Conservation (phyloP, 1,284 basidiomycete species). For the Lentinula novae-zelandiae region DNA sequence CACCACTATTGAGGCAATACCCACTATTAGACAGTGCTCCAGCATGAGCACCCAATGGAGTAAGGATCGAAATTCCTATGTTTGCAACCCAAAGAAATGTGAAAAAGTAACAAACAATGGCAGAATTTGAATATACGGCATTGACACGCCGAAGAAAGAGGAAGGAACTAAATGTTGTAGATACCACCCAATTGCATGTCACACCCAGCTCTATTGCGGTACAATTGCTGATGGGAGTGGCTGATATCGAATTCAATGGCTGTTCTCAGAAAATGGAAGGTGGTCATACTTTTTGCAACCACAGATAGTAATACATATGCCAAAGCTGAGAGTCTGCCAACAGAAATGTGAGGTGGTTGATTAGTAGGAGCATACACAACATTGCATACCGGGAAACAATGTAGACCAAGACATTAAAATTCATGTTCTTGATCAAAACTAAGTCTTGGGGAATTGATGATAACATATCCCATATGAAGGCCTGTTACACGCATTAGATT, state of each 20-base stretch:
- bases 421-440: no score
- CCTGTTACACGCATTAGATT: no score
- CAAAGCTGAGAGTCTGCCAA: no score
- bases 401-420: no score
- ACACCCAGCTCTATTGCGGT: conserved; percentile 14
- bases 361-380: no score
- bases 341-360: no score
- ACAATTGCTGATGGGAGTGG: conserved; percentile 22
- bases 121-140: conserved; percentile 21
- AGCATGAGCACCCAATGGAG: conserved; percentile 14
- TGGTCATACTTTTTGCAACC: no score
- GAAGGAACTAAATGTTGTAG: conserved; percentile 22
- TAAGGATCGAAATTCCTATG: conserved; percentile 18
- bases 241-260: conserved; percentile 8
- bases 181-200: conserved; percentile 20
- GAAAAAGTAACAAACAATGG: conserved; percentile 19
- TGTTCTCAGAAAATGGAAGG: no score
- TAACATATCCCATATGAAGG: no score
- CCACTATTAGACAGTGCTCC: conserved; percentile 19
- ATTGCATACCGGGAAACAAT: no score
- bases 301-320: no score
- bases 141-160: conserved; percentile 30
- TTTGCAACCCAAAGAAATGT: conserved; percentile 23
- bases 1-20: conserved; percentile 18
- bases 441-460: no score